Percentiles rank a stretch among this genome's conserved stretches.
These are phyloP conservation scores for Saccharomyces mikatae DNA, from an alignment of 805 yeast genomes.

Conservation along the genomic window DNA sequence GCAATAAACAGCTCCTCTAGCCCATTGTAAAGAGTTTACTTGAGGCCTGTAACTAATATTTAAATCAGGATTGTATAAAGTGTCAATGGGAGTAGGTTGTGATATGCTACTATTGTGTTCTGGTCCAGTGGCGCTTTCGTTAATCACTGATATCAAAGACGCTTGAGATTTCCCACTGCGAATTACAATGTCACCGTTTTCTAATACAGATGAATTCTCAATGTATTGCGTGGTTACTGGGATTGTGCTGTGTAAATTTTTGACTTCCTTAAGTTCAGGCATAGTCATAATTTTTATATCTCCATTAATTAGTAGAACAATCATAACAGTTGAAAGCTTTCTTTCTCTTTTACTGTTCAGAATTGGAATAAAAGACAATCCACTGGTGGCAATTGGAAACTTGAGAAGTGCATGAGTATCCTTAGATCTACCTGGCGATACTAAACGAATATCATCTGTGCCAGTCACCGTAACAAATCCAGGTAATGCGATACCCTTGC, in stretches of 20 bases:
- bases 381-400: constrained; percentile 37
- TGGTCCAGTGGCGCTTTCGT: constrained; percentile 34
- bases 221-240: constrained; percentile 35
- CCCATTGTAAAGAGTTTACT: constrained; percentile 76
- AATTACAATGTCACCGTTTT: constrained; percentile 50
- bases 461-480: constrained; percentile 57
- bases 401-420: constrained; percentile 56
- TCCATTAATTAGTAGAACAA: constrained; percentile 40
- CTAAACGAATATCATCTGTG: constrained; percentile 50
- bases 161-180: constrained; percentile 51
- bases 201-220: constrained; percentile 38
- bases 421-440: constrained; percentile 54
- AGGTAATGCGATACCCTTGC: constrained; percentile 52
- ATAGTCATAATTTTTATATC: constrained; percentile 40
- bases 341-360: constrained; percentile 14
- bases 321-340: constrained; percentile 40
- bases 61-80: constrained; percentile 60
- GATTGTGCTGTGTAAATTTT: constrained; percentile 39
- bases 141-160: constrained; percentile 41
- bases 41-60: constrained; percentile 72
- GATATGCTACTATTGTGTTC: constrained; percentile 8
- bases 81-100: constrained; percentile 35
- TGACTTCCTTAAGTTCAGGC: constrained; percentile 57
- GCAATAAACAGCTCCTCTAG: constrained; percentile 64
- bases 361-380: constrained; percentile 40